A percentile compares a stretch with the other conserved stretches of the same genome.
phyloP scores from a whole-genome alignment of 345 rosid genomes.

The Populus euphratica region DNA sequence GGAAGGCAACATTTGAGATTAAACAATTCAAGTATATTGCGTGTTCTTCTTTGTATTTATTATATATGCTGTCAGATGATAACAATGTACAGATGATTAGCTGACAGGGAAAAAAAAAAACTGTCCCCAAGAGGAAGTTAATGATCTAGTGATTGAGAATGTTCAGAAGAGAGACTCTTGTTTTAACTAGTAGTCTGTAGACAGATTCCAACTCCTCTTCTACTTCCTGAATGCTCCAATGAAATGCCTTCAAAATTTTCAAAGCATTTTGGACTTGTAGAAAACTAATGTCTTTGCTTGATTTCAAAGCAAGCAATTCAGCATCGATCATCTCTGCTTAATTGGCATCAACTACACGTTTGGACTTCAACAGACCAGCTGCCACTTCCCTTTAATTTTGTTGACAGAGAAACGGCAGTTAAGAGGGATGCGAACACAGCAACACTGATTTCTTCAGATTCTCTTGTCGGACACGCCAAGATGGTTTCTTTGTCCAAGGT shows the following conservation, averaged over 20 bases:
- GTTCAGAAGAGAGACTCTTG: conserved; percentile 1
- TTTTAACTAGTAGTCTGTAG: not conserved
- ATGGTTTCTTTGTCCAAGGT: not conserved
- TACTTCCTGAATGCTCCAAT: too few species aligned
- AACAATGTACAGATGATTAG: not conserved
- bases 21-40: not conserved
- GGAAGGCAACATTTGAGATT: not conserved
- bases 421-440: conserved; percentile 12
- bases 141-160: not conserved
- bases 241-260: not conserved
- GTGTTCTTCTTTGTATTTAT: not conserved
- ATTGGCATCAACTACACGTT: not conserved
- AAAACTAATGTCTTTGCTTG: not conserved
- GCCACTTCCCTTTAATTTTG: conserved; percentile 1
- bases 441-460: conserved; percentile 12
- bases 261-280: not conserved
- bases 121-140: not conserved
- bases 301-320: too few species aligned
- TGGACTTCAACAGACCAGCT: conserved; percentile 16
- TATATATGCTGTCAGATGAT: not conserved
- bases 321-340: not conserved
- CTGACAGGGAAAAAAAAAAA: not conserved
- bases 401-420: not conserved
- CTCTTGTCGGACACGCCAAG: not conserved
- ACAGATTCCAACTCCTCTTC: conserved; percentile 6